phyloP scores from a whole-genome alignment of 2,329 filamentous ascomycete genomes.

The Cercospora sp. region DNA sequence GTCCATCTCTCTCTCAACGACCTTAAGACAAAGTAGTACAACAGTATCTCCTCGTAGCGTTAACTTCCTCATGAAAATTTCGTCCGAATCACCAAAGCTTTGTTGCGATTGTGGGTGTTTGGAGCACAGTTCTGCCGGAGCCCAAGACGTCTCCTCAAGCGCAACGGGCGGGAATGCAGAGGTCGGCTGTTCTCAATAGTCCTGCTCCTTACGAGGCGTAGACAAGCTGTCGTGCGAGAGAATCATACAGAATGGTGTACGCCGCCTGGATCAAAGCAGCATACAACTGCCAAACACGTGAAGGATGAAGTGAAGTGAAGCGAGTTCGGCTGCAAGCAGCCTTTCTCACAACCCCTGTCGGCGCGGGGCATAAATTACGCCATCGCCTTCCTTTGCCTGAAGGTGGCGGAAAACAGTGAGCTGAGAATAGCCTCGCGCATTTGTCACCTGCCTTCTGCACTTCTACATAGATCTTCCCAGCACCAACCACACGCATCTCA shows the following conservation, averaged over 20 bases:
- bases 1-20: too few relatives aligned
- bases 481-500: not conserved
- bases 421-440: not conserved
- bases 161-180: not conserved
- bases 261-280: not conserved
- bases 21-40: not conserved
- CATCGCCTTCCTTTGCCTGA: not conserved
- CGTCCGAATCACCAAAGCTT: not conserved
- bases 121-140: not conserved
- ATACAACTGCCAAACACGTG: not conserved
- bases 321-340: not conserved
- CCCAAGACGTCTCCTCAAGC: not conserved
- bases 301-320: not conserved
- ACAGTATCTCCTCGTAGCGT: too few relatives aligned
- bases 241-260: not conserved
- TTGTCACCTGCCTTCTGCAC: not conserved
- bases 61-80: not conserved
- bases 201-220: not conserved
- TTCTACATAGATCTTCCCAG: not conserved
- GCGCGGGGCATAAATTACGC: conserved; percentile 1
- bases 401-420: not conserved
- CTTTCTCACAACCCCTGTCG: not conserved
- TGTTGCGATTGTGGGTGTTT: not conserved
- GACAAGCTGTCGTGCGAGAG: not conserved
- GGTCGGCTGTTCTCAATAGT: not conserved